Evolutionary conservation across 129 eudicot genomes (phyloP).

Genomic region (Deinandra increscens): DNA sequence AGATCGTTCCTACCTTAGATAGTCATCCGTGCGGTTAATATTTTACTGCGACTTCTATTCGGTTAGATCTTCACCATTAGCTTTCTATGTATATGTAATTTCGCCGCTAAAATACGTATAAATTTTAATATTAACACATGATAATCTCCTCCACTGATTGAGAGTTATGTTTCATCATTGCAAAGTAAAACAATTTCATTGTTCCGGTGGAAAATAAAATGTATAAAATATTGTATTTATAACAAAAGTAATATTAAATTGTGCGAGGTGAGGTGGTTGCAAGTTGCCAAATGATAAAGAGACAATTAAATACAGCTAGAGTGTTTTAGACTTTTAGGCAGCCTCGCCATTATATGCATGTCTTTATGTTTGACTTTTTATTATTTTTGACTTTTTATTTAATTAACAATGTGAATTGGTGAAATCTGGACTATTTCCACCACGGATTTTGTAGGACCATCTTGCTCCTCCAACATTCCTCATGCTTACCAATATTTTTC

Average conservation of each 20-base stretch:
- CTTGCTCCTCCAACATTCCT: conserved; percentile 24
- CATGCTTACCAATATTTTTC: conserved; percentile 17
- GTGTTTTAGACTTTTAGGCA: conserved; percentile 78
- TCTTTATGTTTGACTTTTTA: conserved; percentile 34
- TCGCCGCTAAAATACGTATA: too few relatives aligned
- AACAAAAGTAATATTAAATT: conserved; percentile 20
- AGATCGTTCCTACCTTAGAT: too few relatives aligned
- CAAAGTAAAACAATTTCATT: not conserved
- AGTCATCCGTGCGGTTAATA: too few relatives aligned
- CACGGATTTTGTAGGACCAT: conserved; percentile 28
- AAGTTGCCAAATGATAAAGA: conserved; percentile 31
- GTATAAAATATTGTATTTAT: not conserved
- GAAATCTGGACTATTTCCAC: conserved; percentile 33
- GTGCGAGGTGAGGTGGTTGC: conserved; percentile 76
- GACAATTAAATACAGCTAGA: conserved; percentile 38
- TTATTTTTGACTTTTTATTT: conserved; percentile 19
- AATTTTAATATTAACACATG: too few relatives aligned
- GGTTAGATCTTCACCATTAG: too few relatives aligned
- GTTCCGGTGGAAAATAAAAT: not conserved
- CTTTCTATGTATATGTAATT: too few relatives aligned
- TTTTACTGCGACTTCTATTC: too few relatives aligned
- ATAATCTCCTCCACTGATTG: too few relatives aligned
- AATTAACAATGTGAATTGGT: conserved; percentile 16
- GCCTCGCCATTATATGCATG: conserved; percentile 41
- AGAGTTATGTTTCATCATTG: too few relatives aligned